Percentiles rank a stretch among this genome's conserved stretches.
These are phyloP conservation scores for Magnolia changhungtana DNA, from an alignment of 164 flowering plant genomes.

Conservation along the genomic window DNA sequence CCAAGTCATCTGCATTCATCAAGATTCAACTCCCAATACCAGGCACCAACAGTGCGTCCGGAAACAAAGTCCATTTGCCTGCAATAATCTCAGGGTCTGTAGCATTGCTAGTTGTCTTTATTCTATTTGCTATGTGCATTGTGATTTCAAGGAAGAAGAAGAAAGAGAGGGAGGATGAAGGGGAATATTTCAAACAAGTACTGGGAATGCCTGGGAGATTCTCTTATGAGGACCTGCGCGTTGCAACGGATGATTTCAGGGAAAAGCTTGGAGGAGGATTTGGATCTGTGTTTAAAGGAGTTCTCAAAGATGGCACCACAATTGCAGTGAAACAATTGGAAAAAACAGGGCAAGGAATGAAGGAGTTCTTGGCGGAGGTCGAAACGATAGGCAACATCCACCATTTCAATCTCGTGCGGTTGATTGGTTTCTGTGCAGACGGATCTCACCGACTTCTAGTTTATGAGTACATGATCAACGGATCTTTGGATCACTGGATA, in stretches of 20 bases:
- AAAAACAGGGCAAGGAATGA: slow-evolving; percentile 7
- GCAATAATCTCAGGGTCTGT: neutral
- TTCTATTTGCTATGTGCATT: neutral
- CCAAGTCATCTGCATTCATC: neutral
- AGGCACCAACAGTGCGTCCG: neutral
- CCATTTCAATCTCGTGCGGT: slow-evolving; percentile 13
- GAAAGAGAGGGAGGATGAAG: neutral
- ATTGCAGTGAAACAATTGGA: slow-evolving; percentile 15
- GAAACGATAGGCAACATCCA: slow-evolving; percentile 10
- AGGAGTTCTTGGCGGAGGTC: slow-evolving; percentile 13
- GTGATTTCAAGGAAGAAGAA: neutral
- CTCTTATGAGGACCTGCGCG: neutral
- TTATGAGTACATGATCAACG: slow-evolving; percentile 16
- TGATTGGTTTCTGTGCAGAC: slow-evolving; percentile 13
- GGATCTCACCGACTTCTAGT: slow-evolving; percentile 11
- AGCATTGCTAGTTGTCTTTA: neutral
- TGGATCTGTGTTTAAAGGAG: slow-evolving; percentile 14
- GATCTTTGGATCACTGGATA: slow-evolving; percentile 13
- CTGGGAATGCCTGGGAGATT: slow-evolving; percentile 12
- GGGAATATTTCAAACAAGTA: slow-evolving; percentile 16
- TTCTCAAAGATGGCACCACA: slow-evolving; percentile 6
- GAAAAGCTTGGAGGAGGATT: slow-evolving; percentile 17
- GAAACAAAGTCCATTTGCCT: neutral
- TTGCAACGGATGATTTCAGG: neutral
- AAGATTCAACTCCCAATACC: neutral